Base-by-base conservation (phyloP, 345 rosid genomes). In the Eucalyptus coolabah region DNA sequence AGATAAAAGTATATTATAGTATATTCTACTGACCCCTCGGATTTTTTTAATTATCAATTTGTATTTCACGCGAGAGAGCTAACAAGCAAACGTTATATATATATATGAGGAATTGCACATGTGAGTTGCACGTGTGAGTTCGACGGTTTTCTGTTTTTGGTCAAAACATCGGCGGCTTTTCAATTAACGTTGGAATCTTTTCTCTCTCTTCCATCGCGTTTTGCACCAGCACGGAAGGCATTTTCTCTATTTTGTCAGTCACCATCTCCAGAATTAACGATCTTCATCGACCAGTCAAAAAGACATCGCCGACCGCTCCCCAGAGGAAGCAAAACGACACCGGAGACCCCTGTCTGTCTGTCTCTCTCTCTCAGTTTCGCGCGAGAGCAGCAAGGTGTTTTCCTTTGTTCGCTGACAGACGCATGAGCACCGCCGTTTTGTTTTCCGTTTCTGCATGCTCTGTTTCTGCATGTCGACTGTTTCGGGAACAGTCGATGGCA, bases 261-360 rank as follows among this genome's bases (percentile, higher is more conserved):
- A 17, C 77, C 77, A 8, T n/a, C 37, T 21, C 83, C 83, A 11
- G 44, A 34, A 12, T 23, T 21, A 4, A 21, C 9, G 0, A 77
- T 10, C 83, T 6, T 37, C 83, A 19, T 19, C 83, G 23, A 40
- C 45, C 40, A 11, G 83, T 72, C 47, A 37, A 77, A 37, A 37
- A 8, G 45, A 40, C 83, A 37, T 77, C 28, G 1, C 83, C 47
- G 12, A 19, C 47, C 47, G 4, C 28, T 77, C 28, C 28, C 83
- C 47, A 10, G 45, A 37, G 83, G 23, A 6, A 37, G 45, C 42
- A 10, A 72, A 72, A 37, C 45, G 83, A 72, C 83, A 72, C 45
- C 4, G 19, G 23, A 21, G 17, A 4, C 18, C 26, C 11, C 0
- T 1, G 1, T 50, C 50, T 45, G 13, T 47, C 51, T 6, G 19